Conservation (phyloP, 495 filamentous ascomycete species). For the Penicillium silybi region DNA sequence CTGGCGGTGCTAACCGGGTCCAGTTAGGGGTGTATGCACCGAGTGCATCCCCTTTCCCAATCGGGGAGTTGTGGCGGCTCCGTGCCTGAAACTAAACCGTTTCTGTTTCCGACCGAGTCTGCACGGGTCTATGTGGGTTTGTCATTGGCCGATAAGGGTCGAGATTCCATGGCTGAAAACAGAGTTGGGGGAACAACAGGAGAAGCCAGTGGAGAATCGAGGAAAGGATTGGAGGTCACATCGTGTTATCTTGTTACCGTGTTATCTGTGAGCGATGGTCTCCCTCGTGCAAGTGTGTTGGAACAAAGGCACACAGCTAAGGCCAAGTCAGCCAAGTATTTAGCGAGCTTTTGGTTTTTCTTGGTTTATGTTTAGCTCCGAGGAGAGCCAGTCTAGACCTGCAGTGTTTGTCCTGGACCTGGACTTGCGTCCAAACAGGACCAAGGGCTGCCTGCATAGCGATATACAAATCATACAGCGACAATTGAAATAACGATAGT, state of each 20-base stretch:
- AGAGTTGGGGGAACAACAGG: neutral
- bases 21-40: constrained; percentile 1
- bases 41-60: neutral
- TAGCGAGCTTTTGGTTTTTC: neutral
- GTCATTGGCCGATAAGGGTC: constrained; percentile 9
- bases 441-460: neutral
- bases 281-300: neutral
- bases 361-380: too few relatives aligned
- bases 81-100: constrained; percentile 13
- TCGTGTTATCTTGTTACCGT: neutral
- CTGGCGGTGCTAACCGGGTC: constrained; percentile 2
- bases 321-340: neutral
- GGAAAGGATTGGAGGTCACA: neutral
- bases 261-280: neutral
- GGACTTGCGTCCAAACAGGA: neutral
- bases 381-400: neutral
- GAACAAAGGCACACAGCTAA: neutral
- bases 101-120: neutral
- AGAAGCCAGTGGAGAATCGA: neutral
- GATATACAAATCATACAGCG: neutral
- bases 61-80: constrained; percentile 7
- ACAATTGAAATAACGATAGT: neutral
- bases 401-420: neutral
- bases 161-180: neutral
- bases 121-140: neutral